phyloP scores from a whole-genome alignment of 495 filamentous ascomycete genomes.

The Darksidea phi region DNA sequence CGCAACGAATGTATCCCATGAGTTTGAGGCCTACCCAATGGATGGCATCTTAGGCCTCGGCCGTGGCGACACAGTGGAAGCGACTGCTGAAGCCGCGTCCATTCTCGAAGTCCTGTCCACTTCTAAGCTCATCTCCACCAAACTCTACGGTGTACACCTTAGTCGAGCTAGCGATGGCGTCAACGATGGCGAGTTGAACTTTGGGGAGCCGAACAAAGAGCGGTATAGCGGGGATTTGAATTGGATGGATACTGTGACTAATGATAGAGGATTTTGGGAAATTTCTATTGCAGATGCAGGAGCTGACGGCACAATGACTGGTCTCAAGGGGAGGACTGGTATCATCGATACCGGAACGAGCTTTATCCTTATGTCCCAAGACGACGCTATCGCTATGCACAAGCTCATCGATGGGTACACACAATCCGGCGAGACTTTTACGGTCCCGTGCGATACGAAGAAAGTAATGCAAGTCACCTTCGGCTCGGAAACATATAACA shows the following conservation, averaged over 20 bases:
- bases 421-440: constrained; percentile 55
- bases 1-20: constrained; percentile 61
- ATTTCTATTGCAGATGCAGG: constrained; percentile 64
- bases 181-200: constrained; percentile 74
- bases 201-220: constrained; percentile 65
- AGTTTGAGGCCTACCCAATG: constrained; percentile 74
- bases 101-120: constrained; percentile 63
- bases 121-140: constrained; percentile 57
- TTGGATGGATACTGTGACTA: constrained; percentile 54
- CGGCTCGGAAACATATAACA: constrained; percentile 58
- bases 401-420: constrained; percentile 61
- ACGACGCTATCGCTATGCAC: constrained; percentile 65
- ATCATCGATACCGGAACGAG: constrained; percentile 84
- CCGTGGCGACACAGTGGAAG: constrained; percentile 45
- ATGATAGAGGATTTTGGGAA: constrained; percentile 56
- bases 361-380: constrained; percentile 64
- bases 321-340: constrained; percentile 54
- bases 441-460: constrained; percentile 68
- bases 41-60: constrained; percentile 86
- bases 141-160: constrained; percentile 68
- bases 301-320: constrained; percentile 55
- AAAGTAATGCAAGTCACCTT: constrained; percentile 54
- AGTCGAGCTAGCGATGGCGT: constrained; percentile 59
- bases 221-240: constrained; percentile 65
- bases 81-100: constrained; percentile 52